Base-by-base conservation (phyloP, 306 rosid genomes). In the Hippophae tibetana region DNA sequence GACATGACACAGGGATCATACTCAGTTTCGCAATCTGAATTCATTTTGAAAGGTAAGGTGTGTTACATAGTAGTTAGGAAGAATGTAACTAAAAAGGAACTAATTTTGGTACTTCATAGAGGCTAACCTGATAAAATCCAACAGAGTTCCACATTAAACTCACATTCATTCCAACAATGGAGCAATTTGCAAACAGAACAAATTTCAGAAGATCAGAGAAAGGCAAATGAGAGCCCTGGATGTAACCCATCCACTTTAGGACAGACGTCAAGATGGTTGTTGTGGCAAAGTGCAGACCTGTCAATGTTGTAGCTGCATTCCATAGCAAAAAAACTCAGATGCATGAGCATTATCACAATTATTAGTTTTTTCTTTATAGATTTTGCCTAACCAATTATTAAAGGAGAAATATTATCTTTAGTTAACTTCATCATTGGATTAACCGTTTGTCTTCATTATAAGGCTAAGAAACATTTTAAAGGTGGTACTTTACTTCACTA, bases 111-210 rank as follows among this genome's bases (percentile, higher is more conserved):
- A 18, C 56, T 26, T 75, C 31, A 53, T 38, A 13, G n/a, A 42
- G 45, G 64, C 54, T 66, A 61, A 83, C 95, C 90, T 83, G 95
- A 74, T 86, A 86, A 76, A 86, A 86, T 61, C 95, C 95, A 9
- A 87, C 92, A 63, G 95, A 84, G 75, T 87, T 87, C 92, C 92
- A 81, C 95, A 87, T 87, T 59, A 87, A 76, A 74, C 95, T 87
- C 58, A 84, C 85, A 52, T 87, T 84, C 93, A 87, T 87, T 56
- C 95, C 95, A 6, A 84, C 92, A 25, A 87, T 87, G 40, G 95
- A 87, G 69, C 82, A 79, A 71, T 87, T 87, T 9, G 95, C 89
- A 76, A 87, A 82, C 46, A 87, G 44, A 41, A 84, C 86, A 76
- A 78, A 87, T 69, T 74, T 84, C 70, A 87, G 54, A 62, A 87